These are phyloP conservation scores for Lathyrus aphaca DNA, from an alignment of 306 rosid species.

Conservation along the genomic window DNA sequence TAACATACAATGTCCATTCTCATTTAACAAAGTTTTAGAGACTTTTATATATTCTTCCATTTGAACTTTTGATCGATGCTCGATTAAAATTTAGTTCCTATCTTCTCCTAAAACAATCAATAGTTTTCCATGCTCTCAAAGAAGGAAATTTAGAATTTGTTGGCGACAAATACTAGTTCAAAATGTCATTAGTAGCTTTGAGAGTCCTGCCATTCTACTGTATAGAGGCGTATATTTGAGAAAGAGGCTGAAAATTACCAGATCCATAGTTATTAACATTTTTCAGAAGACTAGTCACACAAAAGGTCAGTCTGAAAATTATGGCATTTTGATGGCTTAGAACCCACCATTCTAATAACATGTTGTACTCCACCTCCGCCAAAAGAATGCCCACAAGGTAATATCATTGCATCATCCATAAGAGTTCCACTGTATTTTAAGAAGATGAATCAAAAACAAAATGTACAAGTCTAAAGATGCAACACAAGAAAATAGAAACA, in stretches of 20 bases:
- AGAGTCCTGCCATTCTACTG: conserved; percentile 35
- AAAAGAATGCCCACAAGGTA: conserved; percentile 99
- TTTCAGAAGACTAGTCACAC: conserved; percentile 47
- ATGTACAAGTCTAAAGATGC: conserved; percentile 9
- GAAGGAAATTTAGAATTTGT: neutral
- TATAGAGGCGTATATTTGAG: conserved; percentile 36
- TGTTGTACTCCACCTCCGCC: conserved; percentile 88
- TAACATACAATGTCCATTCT: conserved; percentile 18
- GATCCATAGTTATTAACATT: conserved; percentile 40
- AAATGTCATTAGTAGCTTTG: conserved; percentile 19
- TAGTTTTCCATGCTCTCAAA: conserved; percentile 5
- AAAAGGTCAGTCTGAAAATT: conserved; percentile 40
- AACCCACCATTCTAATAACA: conserved; percentile 88
- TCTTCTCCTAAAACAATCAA: conserved; percentile 20
- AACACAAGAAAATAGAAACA: neutral
- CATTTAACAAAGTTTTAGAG: conserved; percentile 5
- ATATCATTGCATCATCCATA: conserved; percentile 98
- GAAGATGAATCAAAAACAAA: conserved; percentile 27
- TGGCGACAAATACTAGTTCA: conserved; percentile 23
- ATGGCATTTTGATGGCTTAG: conserved; percentile 51
- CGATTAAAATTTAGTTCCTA: neutral
- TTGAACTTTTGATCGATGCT: neutral
- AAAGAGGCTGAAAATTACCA: conserved; percentile 46
- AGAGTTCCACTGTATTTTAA: conserved; percentile 75
- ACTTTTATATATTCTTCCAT: conserved; percentile 8